phyloP scores from a whole-genome alignment of 1,284 basidiomycete species.

The Fomitiporia mediterranea region DNA sequence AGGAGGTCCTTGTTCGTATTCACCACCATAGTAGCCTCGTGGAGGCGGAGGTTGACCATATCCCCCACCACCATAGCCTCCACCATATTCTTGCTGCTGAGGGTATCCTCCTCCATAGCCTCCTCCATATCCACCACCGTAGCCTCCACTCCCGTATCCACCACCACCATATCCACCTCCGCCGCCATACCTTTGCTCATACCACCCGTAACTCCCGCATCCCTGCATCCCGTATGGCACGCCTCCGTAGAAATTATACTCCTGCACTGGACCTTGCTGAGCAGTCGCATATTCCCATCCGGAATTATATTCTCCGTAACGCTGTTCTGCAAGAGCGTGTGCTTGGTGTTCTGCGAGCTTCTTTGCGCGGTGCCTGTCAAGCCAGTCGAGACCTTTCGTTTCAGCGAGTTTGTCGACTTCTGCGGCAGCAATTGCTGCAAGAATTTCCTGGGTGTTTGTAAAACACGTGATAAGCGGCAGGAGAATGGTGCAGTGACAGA shows the following conservation, averaged over 20 bases:
- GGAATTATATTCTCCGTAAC: constrained; percentile 22
- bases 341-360: constrained; percentile 24
- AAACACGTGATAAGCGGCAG: not conserved
- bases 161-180: constrained; percentile 6
- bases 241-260: constrained; percentile 16
- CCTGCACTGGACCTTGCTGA: constrained; percentile 8
- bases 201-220: constrained; percentile 17
- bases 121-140: not conserved
- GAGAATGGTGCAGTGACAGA: not conserved
- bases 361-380: constrained; percentile 26
- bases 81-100: constrained; percentile 6
- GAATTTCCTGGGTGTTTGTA: constrained; percentile 22
- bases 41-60: not conserved
- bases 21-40: constrained; percentile 1
- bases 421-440: constrained; percentile 28
- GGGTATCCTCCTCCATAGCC: not conserved
- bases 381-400: constrained; percentile 27
- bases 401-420: constrained; percentile 28
- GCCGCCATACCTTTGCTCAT: constrained; percentile 11
- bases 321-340: constrained; percentile 22
- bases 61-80: constrained; percentile 8
- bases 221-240: constrained; percentile 16
- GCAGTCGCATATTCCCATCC: constrained; percentile 22
- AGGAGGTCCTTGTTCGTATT: not conserved
- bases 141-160: not conserved